Evolutionary conservation across 352 stramenopile genomes (phyloP), one percentile per base, ranked within the genome.

Genomic region (Pythium oligandrum): DNA sequence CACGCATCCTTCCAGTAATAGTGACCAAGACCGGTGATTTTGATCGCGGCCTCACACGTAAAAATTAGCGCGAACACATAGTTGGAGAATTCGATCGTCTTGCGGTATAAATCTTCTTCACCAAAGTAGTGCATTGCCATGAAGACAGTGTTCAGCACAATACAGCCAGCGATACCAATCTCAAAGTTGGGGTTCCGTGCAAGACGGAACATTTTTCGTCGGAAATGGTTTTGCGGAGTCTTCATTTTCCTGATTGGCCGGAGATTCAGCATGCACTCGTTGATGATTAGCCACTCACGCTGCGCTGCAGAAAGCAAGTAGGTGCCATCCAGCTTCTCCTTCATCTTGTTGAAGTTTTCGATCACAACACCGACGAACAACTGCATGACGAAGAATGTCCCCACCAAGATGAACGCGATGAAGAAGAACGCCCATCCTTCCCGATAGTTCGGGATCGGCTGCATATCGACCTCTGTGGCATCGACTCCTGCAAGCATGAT

Each of bases 301-400:
- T 96, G 83, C 6, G 77, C 71, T 12, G 69, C 66, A 2, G 84
- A 89, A 12, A 95, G 72, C n/a, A 94, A 54, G 40, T 74, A 83
- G 0, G 73, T 84, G 5, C 69, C 73, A 11, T 83, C 78, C 0
- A 88, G 46, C 11, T 76, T 78, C 39, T 83, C 71, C 40, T 85
- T 85, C 78, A 86, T 86, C 6, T 65, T 68, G 48, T 95, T 93
- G 52, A 97, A 98, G 51, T 96, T 96, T 43, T 97, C 88, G 42
- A 97, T 93, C n/a, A 97, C 80, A n/a, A 97, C 88, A 36, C 89
- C 92, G 9, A 97, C 83, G 57, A 98, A 98, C 1, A 97, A 70
- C 36, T 97, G 87, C 67, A 97, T 88, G 4, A 96, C 74, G 57
- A 97, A 96, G 53, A 96, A 97, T 3, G 77, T 82, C 4, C 89